phyloP scores from a whole-genome alignment of 106 monocot species.

The Dioscorea alata region DNA sequence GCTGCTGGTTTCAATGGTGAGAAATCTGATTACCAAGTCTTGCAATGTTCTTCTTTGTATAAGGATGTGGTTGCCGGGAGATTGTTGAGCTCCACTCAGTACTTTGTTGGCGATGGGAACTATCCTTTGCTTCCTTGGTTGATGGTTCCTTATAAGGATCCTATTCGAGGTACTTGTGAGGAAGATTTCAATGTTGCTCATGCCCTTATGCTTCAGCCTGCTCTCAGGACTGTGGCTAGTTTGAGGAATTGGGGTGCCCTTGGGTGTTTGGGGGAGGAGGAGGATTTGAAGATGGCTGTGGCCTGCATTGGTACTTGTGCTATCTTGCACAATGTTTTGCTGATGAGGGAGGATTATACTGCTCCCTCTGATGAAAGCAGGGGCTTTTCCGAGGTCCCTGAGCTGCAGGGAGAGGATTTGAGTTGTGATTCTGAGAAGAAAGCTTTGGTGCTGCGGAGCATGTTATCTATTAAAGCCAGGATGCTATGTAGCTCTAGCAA shows the following conservation, averaged over 20 bases:
- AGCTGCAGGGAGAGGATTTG: background rate
- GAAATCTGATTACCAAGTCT: conserved; percentile 13
- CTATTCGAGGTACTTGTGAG: conserved; percentile 21
- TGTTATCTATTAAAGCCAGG: conserved; percentile 10
- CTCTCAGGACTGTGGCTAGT: conserved; percentile 31
- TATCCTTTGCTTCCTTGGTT: conserved; percentile 64
- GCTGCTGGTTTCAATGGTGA: conserved; percentile 32
- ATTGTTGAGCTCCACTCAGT: conserved; percentile 22
- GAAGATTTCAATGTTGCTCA: conserved; percentile 56
- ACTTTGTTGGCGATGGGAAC: conserved; percentile 36
- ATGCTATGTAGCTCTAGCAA: background rate
- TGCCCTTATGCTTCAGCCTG: conserved; percentile 28
- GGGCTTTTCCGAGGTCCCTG: background rate
- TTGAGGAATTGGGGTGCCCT: conserved; percentile 66
- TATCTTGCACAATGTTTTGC: conserved; percentile 64
- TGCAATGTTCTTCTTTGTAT: conserved; percentile 36
- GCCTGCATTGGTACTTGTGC: conserved; percentile 75
- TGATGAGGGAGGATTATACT: conserved; percentile 62
- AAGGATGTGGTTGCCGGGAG: conserved; percentile 28
- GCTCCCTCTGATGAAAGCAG: conserved; percentile 17
- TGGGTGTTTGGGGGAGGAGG: conserved; percentile 32
- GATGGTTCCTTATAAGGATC: conserved; percentile 51
- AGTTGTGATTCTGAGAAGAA: conserved; percentile 8
- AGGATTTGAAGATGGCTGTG: conserved; percentile 36
- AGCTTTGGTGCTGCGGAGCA: conserved; percentile 6